Conservation (phyloP, 2,329 filamentous ascomycete genomes). For the Sordariomycetes sp. region DNA sequence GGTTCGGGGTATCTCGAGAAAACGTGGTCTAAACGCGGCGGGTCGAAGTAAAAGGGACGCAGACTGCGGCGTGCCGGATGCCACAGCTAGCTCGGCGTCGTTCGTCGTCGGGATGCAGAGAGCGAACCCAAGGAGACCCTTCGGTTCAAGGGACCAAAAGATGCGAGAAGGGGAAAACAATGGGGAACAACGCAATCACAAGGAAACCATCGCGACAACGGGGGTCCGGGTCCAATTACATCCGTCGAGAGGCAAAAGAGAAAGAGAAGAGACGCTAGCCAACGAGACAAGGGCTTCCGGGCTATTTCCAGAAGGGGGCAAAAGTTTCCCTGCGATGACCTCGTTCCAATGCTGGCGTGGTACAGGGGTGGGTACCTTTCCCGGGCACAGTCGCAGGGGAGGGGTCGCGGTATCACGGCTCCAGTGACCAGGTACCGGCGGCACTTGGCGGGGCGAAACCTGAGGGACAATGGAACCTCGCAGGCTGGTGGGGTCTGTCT, state of each 20-base stretch:
- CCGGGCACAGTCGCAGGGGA: neutral
- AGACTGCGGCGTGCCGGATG: too few relatives aligned
- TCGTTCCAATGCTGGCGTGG: neutral
- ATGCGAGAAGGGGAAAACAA: neutral
- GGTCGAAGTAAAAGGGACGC: too few relatives aligned
- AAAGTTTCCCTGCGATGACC: neutral
- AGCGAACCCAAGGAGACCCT: neutral
- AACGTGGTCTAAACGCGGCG: neutral
- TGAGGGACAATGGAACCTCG: too few relatives aligned
- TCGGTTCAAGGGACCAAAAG: neutral
- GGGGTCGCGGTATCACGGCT: neutral
- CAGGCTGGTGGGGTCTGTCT: neutral
- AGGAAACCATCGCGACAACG: neutral
- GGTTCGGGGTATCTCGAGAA: neutral
- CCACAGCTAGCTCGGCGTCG: too few relatives aligned
- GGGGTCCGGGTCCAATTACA: neutral
- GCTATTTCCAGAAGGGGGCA: neutral
- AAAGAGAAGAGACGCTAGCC: neutral
- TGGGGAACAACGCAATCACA: neutral
- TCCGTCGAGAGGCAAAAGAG: neutral
- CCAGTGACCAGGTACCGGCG: neutral
- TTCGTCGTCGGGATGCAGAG: too few relatives aligned
- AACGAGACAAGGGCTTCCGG: neutral
- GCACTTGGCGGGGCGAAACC: neutral
- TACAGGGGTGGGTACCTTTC: too few relatives aligned